phyloP scores from a whole-genome alignment of 148 eudicot genomes.

The Drosera capensis region DNA sequence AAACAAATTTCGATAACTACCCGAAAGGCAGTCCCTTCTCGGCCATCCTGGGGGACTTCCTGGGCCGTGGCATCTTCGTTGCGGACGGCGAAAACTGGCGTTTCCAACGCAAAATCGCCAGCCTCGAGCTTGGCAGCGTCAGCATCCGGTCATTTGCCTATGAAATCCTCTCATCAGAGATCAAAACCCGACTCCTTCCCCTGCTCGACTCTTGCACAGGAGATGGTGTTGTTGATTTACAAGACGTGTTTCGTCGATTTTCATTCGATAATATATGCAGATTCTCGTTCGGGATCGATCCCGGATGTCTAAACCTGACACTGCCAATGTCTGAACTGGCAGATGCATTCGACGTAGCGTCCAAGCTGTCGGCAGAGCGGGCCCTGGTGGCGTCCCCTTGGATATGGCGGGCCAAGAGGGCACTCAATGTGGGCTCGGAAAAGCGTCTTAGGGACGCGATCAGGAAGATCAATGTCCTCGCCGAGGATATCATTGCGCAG shows the following conservation, averaged over 20 bases:
- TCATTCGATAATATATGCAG: constrained; percentile 47
- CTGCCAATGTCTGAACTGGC: constrained; percentile 36
- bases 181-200: constrained; percentile 28
- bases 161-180: constrained; percentile 32
- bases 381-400: constrained; percentile 37
- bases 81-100: constrained; percentile 66
- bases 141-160: constrained; percentile 35
- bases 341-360: constrained; percentile 40
- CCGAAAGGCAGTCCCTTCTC: constrained; percentile 68
- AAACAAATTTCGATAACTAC: constrained; percentile 45
- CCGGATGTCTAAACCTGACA: constrained; percentile 18
- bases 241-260: constrained; percentile 43
- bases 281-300: constrained; percentile 60
- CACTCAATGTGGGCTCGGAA: constrained; percentile 37
- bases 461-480: constrained; percentile 21
- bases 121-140: constrained; percentile 38
- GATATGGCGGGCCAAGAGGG: constrained; percentile 41
- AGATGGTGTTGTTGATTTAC: constrained; percentile 45
- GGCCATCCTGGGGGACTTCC: constrained; percentile 43
- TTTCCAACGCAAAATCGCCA: constrained; percentile 61
- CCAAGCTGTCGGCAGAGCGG: constrained; percentile 49
- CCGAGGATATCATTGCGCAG: constrained; percentile 36
- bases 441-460: constrained; percentile 32
- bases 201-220: too few relatives aligned
- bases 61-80: constrained; percentile 63